These are phyloP conservation scores for Jamesozyma hellenica DNA, from an alignment of 805 yeast genomes.

Conservation along the genomic window DNA sequence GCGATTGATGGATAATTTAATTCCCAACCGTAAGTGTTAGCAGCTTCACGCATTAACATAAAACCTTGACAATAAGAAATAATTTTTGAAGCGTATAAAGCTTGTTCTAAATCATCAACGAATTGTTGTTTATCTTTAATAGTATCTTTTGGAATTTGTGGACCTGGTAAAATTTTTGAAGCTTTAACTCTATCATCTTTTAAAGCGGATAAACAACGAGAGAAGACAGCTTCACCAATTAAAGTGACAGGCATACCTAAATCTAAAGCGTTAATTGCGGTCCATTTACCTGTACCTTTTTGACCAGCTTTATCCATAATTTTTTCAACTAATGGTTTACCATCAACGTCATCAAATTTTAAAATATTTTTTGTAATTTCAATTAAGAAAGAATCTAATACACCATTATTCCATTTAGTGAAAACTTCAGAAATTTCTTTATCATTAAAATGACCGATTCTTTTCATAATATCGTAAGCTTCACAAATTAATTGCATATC, in stretches of 20 bases:
- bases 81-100: constrained; percentile 95
- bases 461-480: constrained; percentile 92
- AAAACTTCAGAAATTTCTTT: constrained; percentile 91
- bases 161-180: constrained; percentile 69
- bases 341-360: constrained; percentile 81
- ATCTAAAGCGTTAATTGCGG: constrained; percentile 95
- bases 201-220: constrained; percentile 90
- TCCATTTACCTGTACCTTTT: constrained; percentile 99
- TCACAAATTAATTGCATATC: constrained; percentile 98
- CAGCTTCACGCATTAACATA: constrained; percentile 98
- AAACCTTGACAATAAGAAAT: constrained; percentile 98
- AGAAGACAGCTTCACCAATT: constrained; percentile 96
- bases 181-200: constrained; percentile 88
- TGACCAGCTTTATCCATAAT: constrained; percentile 96
- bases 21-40: constrained; percentile 92
- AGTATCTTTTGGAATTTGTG: constrained; percentile 51
- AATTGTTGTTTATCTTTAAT: constrained; percentile 71
- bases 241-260: constrained; percentile 97
- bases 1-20: constrained; percentile 97
- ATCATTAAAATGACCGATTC: constrained; percentile 82
- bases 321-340: constrained; percentile 90
- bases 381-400: constrained; percentile 88
- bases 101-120: constrained; percentile 92
- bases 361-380: constrained; percentile 95
- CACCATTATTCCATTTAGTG: constrained; percentile 92